Percentiles rank a stretch among this genome's conserved stretches.
phyloP scores from a whole-genome alignment of 2,329 filamentous ascomycete genomes.

The Calonectria hongkongensis region DNA sequence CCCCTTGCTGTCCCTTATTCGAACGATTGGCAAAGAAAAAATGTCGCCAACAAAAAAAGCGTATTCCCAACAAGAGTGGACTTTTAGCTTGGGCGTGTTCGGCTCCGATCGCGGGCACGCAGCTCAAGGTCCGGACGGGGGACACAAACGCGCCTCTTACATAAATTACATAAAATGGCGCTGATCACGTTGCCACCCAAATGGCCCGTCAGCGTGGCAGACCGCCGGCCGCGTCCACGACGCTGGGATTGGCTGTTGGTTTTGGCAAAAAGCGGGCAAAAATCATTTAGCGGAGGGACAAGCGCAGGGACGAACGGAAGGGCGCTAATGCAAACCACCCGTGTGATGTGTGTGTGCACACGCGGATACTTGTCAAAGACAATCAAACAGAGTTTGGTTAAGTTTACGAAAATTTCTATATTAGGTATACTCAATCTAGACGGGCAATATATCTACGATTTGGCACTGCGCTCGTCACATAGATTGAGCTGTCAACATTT shows the following conservation, averaged over 20 bases:
- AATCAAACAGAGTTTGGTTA: background rate
- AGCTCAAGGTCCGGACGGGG: too few species aligned
- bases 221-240: conserved; percentile 11
- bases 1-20: background rate
- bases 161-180: background rate
- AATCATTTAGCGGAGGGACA: background rate
- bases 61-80: conserved; percentile 9
- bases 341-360: background rate
- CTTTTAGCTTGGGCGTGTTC: background rate
- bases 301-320: background rate
- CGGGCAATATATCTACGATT: background rate
- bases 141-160: background rate
- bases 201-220: background rate
- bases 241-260: background rate
- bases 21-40: background rate
- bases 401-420: background rate
- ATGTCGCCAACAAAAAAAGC: background rate
- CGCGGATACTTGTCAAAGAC: background rate
- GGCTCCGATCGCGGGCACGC: conserved; percentile 19
- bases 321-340: conserved; percentile 16
- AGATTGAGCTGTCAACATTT: too few species aligned
- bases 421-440: background rate
- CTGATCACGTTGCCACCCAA: background rate
- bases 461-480: background rate
- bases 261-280: background rate